These are phyloP conservation scores for Fusarium sp. DNA, from an alignment of 2,329 filamentous ascomycete genomes.

Conservation along the genomic window DNA sequence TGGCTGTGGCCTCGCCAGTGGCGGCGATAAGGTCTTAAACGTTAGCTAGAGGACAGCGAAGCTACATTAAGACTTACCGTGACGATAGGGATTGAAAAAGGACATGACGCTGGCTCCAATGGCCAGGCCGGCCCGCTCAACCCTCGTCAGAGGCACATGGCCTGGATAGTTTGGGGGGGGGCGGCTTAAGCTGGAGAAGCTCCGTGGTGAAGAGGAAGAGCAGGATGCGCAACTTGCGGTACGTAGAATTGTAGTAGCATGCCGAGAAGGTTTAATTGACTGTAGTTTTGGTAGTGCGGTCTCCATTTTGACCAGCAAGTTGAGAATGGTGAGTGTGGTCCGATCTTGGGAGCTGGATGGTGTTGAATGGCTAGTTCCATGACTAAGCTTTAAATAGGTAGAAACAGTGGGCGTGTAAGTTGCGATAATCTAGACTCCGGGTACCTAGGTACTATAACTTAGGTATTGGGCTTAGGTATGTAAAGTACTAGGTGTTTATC, in stretches of 20 bases:
- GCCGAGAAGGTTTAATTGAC: conserved; percentile 28
- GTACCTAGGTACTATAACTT: too few species aligned
- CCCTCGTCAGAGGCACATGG: conserved; percentile 85
- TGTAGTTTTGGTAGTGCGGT: conserved; percentile 38
- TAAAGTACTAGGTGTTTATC: too few species aligned
- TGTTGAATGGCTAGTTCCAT: conserved; percentile 1
- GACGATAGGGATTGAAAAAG: conserved; percentile 80
- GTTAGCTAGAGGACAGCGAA: neutral
- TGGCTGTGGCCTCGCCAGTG: conserved; percentile 92
- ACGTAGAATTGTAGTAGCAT: conserved; percentile 26
- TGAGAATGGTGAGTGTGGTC: conserved; percentile 24
- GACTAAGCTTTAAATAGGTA: conserved; percentile 11
- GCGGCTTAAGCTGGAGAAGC: conserved; percentile 85
- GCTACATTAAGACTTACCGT: conserved; percentile 61
- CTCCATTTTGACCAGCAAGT: conserved; percentile 40
- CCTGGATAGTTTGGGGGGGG: conserved; percentile 89
- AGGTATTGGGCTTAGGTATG: too few species aligned
- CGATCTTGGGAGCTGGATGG: conserved; percentile 16
- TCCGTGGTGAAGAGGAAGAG: conserved; percentile 36
- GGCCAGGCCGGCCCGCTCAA: conserved; percentile 80
- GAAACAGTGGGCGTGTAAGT: neutral
- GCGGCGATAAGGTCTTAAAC: conserved; percentile 86
- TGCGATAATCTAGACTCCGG: too few species aligned
- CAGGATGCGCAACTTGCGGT: conserved; percentile 37
- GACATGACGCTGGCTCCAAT: conserved; percentile 72